Conservation (phyloP, 2,329 filamentous ascomycete genomes). For the Cylindrodendrum hubeiense region DNA sequence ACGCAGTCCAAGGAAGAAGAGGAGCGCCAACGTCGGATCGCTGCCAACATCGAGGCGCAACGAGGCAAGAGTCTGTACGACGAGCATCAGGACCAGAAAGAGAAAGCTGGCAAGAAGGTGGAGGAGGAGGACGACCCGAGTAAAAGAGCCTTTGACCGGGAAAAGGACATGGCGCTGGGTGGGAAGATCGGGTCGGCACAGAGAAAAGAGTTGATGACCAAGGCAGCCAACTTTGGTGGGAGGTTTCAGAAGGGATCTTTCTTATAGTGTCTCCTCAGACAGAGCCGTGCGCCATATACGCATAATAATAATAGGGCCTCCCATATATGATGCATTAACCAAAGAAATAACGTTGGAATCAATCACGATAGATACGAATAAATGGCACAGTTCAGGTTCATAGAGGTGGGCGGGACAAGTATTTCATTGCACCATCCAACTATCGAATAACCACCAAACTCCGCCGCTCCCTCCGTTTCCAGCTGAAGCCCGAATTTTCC, state of each 20-base stretch:
- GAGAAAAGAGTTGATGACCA: constrained; percentile 81
- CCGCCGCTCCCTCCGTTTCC: constrained; percentile 49
- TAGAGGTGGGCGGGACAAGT: constrained; percentile 32
- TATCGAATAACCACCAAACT: constrained; percentile 48
- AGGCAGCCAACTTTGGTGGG: constrained; percentile 84
- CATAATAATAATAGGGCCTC: constrained; percentile 13
- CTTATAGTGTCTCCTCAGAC: constrained; percentile 51
- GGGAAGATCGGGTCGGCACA: constrained; percentile 79
- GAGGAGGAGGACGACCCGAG: constrained; percentile 90
- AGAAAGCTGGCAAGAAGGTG: constrained; percentile 50
- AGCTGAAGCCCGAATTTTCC: constrained; percentile 44
- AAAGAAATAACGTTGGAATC: background rate
- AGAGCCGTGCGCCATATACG: background rate
- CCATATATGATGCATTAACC: constrained; percentile 3
- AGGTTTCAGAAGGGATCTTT: constrained; percentile 84
- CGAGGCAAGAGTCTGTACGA: constrained; percentile 71
- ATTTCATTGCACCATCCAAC: constrained; percentile 40
- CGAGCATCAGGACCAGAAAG: constrained; percentile 58
- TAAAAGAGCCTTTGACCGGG: constrained; percentile 86
- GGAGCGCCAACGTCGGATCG: constrained; percentile 62
- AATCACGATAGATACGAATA: constrained; percentile 15
- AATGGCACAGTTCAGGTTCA: background rate
- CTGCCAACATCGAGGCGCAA: constrained; percentile 64
- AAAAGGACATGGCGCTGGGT: constrained; percentile 91
- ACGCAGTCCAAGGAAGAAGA: constrained; percentile 66